Percentiles rank a stretch among this genome's conserved stretches.
phyloP scores from a whole-genome alignment of 2,329 filamentous ascomycete species.

The Penicillium psychrosexuale region DNA sequence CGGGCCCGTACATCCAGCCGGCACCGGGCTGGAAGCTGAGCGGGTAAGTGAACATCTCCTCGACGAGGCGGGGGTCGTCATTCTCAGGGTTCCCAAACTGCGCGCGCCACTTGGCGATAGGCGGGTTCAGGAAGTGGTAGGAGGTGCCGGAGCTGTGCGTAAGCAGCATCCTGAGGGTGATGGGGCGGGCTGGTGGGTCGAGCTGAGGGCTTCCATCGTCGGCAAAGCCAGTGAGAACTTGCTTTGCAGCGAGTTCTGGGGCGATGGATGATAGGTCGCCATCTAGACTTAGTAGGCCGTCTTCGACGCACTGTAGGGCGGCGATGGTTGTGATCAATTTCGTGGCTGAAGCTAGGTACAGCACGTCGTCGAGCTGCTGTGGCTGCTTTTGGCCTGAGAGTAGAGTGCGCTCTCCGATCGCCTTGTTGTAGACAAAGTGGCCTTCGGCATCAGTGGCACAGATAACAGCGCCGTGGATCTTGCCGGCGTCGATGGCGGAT shows the following conservation, averaged over 20 bases:
- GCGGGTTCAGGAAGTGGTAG: constrained; percentile 46
- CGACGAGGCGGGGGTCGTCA: constrained; percentile 33
- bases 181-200: constrained; percentile 32
- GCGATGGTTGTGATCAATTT: constrained; percentile 53
- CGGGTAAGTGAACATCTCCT: constrained; percentile 45
- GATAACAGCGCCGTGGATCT: constrained; percentile 46
- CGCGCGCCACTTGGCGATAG: constrained; percentile 36
- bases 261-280: constrained; percentile 46
- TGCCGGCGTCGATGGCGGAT: constrained; percentile 44
- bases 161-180: constrained; percentile 54
- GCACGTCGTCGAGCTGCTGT: constrained; percentile 28
- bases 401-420: constrained; percentile 43
- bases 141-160: constrained; percentile 51
- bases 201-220: constrained; percentile 43
- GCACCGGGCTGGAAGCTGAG: constrained; percentile 53
- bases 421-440: constrained; percentile 41
- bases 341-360: constrained; percentile 31
- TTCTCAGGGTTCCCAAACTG: constrained; percentile 25
- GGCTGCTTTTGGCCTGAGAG: constrained; percentile 42
- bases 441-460: constrained; percentile 42
- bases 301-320: constrained; percentile 55
- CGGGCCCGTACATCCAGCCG: constrained; percentile 51
- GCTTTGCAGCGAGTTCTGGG: constrained; percentile 50
- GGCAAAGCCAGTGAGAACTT: constrained; percentile 50
- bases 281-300: constrained; percentile 48